These are phyloP conservation scores for Simmondsia chinensis DNA, from an alignment of 148 eudicot species.

Conservation along the genomic window DNA sequence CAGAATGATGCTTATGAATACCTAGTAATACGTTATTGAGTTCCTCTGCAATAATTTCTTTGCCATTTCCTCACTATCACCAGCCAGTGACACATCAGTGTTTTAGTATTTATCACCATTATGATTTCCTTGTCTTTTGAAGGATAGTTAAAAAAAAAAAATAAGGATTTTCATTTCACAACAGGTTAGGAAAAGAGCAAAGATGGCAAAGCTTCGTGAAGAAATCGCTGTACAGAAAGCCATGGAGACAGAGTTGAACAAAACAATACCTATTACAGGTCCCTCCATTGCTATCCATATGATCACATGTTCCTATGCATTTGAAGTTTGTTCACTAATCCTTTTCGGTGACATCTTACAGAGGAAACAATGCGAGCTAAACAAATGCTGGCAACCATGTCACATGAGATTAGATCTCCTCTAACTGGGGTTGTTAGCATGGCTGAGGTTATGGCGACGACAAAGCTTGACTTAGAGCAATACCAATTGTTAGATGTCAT, in stretches of 20 bases:
- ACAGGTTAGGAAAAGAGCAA: conserved; percentile 85
- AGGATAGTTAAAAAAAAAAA: too few species aligned
- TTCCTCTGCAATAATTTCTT: too few species aligned
- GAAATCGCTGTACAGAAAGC: conserved; percentile 95
- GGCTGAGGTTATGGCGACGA: conserved; percentile 77
- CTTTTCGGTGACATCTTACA: conserved; percentile 13
- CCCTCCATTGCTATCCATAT: too few species aligned
- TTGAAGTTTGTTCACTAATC: too few species aligned
- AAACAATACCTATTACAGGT: conserved; percentile 85
- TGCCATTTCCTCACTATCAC: too few species aligned
- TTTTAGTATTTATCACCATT: too few species aligned
- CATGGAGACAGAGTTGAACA: conserved; percentile 88
- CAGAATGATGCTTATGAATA: too few species aligned
- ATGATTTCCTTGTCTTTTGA: too few species aligned
- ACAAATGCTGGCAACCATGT: conserved; percentile 95
- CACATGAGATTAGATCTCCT: conserved; percentile 95
- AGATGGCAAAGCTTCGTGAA: conserved; percentile 84
- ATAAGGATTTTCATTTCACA: conserved; percentile 2
- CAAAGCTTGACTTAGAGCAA: conserved; percentile 70
- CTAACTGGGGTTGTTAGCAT: conserved; percentile 87
- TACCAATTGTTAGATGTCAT: conserved; percentile 67
- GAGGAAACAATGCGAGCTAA: conserved; percentile 99
- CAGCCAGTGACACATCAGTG: too few species aligned
- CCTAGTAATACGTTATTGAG: too few species aligned
- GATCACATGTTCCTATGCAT: too few species aligned